Evolutionary conservation across 1,284 basidiomycete species (phyloP).

Genomic region (Cryptococcus sp.): DNA sequence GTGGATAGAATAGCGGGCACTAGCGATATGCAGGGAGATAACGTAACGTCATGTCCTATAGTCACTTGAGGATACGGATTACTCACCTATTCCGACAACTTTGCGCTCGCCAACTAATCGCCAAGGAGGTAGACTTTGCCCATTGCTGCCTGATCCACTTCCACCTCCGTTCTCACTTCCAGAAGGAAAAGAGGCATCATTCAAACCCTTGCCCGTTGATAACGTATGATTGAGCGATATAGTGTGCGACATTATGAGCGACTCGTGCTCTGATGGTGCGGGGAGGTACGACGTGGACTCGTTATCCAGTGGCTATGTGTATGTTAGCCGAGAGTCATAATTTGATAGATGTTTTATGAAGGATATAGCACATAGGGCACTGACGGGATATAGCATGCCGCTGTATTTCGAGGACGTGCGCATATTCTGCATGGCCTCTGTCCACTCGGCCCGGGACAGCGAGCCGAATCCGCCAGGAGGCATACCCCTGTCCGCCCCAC

Average conservation of each 20-base stretch:
- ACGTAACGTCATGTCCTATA: too few species aligned
- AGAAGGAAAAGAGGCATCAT: not conserved
- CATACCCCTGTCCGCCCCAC: slow-evolving; percentile 20
- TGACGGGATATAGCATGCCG: slow-evolving; percentile 47
- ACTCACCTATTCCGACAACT: slow-evolving; percentile 46
- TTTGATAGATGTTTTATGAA: not conserved
- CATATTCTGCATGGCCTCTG: slow-evolving; percentile 16
- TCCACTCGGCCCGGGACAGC: slow-evolving; percentile 19
- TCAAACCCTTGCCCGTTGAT: slow-evolving; percentile 16
- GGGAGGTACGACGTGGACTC: slow-evolving; percentile 27
- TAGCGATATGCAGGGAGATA: too few species aligned
- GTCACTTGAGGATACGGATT: not conserved
- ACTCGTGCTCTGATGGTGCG: slow-evolving; percentile 27
- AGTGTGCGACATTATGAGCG: slow-evolving; percentile 23
- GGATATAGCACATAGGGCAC: slow-evolving; percentile 5
- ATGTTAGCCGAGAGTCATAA: not conserved
- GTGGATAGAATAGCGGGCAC: too few species aligned
- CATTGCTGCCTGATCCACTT: not conserved
- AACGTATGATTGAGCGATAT: slow-evolving; percentile 26
- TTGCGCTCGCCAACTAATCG: slow-evolving; percentile 42
- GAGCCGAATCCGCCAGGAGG: slow-evolving; percentile 16
- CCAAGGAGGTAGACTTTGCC: slow-evolving; percentile 30
- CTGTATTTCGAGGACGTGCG: slow-evolving; percentile 21
- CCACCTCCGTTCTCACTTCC: not conserved
- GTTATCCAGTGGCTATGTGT: slow-evolving; percentile 34